Conservation (phyloP, 345 rosid genomes). For the Syzygium aromaticum region DNA sequence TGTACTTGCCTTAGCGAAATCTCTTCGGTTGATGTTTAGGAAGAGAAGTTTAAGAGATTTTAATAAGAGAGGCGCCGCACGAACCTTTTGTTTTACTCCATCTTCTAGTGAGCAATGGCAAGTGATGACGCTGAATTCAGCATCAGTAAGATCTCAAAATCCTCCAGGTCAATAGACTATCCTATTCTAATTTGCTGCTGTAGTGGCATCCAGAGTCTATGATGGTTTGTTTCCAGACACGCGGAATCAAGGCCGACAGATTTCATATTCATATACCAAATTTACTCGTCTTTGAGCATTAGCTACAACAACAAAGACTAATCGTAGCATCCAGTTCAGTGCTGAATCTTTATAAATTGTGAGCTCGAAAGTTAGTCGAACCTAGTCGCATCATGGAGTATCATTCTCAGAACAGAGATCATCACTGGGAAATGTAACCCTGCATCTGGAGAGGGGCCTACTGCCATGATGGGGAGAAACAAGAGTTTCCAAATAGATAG, state of each 20-base stretch:
- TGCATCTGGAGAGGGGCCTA: too few species aligned
- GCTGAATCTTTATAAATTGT: not conserved
- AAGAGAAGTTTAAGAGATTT: not conserved
- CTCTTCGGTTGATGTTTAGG: not conserved
- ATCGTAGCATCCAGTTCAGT: not conserved
- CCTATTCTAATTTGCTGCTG: not conserved
- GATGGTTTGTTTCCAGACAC: not conserved
- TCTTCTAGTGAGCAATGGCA: not conserved
- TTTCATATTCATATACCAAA: too few species aligned
- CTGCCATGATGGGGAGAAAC: not conserved
- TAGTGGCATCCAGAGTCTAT: not conserved
- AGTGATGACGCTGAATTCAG: not conserved
- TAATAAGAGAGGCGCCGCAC: not conserved
- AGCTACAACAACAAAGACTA: not conserved
- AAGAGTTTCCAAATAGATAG: not conserved
- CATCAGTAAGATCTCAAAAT: not conserved
- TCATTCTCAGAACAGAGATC: not conserved
- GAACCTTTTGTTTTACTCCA: not conserved
- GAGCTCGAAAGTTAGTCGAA: not conserved
- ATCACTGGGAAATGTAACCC: too few species aligned
- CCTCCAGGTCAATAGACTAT: not conserved
- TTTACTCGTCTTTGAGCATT: too few species aligned
- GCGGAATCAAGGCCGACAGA: not conserved
- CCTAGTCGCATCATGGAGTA: not conserved
- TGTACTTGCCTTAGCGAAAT: not conserved